Percentiles rank a stretch among this genome's conserved stretches.
These are phyloP conservation scores for Panaeolus cyanescens DNA, from an alignment of 768 basidiomycete genomes.

Conservation along the genomic window DNA sequence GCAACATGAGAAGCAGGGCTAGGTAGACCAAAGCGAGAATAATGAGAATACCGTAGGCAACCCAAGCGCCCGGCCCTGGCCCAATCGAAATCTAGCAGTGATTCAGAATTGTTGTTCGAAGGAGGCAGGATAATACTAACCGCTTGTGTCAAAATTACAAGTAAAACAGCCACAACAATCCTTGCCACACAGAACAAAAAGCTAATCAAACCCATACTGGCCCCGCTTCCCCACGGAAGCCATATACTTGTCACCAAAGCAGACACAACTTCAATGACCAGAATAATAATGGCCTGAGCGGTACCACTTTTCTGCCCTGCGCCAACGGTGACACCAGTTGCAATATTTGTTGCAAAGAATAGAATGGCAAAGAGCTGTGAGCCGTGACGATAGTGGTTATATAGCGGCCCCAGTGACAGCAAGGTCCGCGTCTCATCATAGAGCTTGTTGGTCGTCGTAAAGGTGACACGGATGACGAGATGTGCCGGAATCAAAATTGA, in stretches of 20 bases:
- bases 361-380: constrained; percentile 87
- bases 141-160: constrained; percentile 87
- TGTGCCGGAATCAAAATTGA: constrained; percentile 77
- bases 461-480: constrained; percentile 74
- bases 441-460: constrained; percentile 84
- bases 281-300: constrained; percentile 86
- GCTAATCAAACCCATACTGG: constrained; percentile 95
- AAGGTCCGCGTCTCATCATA: constrained; percentile 95
- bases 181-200: constrained; percentile 92
- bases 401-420: constrained; percentile 87
- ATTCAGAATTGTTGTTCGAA: not conserved
- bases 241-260: constrained; percentile 90
- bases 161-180: constrained; percentile 85
- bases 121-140: constrained; percentile 47
- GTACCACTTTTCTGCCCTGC: constrained; percentile 90
- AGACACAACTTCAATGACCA: constrained; percentile 85
- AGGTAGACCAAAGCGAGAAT: constrained; percentile 83
- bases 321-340: constrained; percentile 83
- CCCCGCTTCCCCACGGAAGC: constrained; percentile 96
- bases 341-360: constrained; percentile 79
- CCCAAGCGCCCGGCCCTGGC: constrained; percentile 82
- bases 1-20: constrained; percentile 78
- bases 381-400: constrained; percentile 92
- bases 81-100: constrained; percentile 77
- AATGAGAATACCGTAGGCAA: constrained; percentile 89